These are phyloP conservation scores for Solanum pimpinellifolium DNA, from an alignment of 257 asterid species.

Conservation along the genomic window DNA sequence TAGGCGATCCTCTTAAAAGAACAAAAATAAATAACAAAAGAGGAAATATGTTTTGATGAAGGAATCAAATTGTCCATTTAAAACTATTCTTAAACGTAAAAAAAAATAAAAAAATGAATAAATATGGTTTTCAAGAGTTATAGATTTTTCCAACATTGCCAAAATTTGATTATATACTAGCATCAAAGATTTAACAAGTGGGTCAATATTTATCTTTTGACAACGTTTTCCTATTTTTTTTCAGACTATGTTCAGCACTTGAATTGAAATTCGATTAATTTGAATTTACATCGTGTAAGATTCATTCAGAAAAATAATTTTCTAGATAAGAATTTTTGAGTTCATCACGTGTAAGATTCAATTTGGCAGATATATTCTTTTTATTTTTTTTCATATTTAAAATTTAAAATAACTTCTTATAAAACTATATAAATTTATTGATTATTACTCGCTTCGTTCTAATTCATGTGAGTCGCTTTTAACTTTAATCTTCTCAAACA, in stretches of 20 bases:
- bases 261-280: neutral
- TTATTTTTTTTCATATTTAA: too few relatives aligned
- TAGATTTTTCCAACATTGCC: neutral
- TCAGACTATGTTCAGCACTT: too few relatives aligned
- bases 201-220: neutral
- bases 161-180: neutral
- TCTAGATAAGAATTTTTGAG: neutral
- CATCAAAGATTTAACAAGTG: neutral
- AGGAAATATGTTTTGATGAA: neutral
- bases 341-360: too few relatives aligned
- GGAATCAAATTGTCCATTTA: neutral
- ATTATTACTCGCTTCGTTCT: too few relatives aligned
- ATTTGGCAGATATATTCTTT: too few relatives aligned
- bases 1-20: neutral
- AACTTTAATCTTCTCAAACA: too few relatives aligned
- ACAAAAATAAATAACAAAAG: neutral
- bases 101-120: neutral
- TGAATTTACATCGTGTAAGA: too few relatives aligned
- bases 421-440: too few relatives aligned
- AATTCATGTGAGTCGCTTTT: too few relatives aligned
- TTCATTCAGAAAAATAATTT: fast-evolving
- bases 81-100: neutral
- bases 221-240: neutral
- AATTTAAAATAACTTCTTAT: too few relatives aligned
- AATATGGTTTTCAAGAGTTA: neutral